phyloP scores from a whole-genome alignment of 441 rosid species.

The Eruca vesicaria region DNA sequence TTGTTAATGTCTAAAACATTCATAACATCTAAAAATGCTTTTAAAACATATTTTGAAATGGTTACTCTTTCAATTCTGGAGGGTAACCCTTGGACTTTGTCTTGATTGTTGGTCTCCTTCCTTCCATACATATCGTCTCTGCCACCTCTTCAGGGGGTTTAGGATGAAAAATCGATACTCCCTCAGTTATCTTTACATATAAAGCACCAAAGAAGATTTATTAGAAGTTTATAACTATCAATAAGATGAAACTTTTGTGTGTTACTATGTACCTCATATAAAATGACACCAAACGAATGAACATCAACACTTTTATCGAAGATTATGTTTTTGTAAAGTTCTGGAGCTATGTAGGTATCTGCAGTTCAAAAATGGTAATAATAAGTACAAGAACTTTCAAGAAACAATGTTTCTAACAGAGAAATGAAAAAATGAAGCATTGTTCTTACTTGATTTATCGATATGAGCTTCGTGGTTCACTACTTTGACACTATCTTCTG shows the following conservation, averaged over 20 bases:
- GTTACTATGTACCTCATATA: constrained; percentile 81
- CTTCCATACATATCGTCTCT: constrained; percentile 63
- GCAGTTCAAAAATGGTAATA: constrained; percentile 32
- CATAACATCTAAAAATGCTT: not conserved
- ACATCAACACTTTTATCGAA: constrained; percentile 80
- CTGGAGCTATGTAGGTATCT: constrained; percentile 85
- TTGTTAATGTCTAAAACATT: constrained; percentile 3
- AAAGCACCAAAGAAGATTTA: not conserved
- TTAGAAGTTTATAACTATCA: not conserved
- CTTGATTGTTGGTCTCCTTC: constrained; percentile 70
- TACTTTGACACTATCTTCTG: constrained; percentile 58
- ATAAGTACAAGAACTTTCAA: not conserved
- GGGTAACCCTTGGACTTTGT: constrained; percentile 66
- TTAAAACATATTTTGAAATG: constrained; percentile 6
- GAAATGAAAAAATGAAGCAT: not conserved
- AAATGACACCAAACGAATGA: constrained; percentile 77
- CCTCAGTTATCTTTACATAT: constrained; percentile 76
- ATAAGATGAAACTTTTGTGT: not conserved
- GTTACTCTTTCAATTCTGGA: constrained; percentile 79
- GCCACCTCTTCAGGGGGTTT: constrained; percentile 69
- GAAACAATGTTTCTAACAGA: not conserved
- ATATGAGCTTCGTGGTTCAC: constrained; percentile 42
- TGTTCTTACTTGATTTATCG: constrained; percentile 63
- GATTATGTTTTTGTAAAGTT: constrained; percentile 55
- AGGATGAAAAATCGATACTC: constrained; percentile 72